A percentile compares a stretch with the other conserved stretches of the same genome.
Conservation (phyloP, 441 rosid genomes). For the Lepidium campestre region DNA sequence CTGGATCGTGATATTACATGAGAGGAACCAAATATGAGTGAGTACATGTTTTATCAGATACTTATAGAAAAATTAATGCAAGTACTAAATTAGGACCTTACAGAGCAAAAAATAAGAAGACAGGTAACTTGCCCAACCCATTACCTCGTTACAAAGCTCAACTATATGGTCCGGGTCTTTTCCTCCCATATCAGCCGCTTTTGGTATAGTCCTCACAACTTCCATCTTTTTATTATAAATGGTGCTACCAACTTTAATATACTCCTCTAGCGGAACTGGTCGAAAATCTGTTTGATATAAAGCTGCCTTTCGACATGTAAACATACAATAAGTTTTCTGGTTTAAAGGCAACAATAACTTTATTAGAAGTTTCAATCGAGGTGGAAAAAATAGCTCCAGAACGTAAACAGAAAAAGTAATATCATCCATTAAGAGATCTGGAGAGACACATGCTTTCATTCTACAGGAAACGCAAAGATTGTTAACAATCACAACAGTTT, state of each 20-base stretch:
- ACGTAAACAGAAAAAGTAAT: background rate
- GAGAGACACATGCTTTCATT: background rate
- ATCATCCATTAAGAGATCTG: constrained; percentile 3
- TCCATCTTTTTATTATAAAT: constrained; percentile 85
- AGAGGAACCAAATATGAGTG: constrained; percentile 10
- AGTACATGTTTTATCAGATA: background rate
- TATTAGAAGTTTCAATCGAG: background rate
- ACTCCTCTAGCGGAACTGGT: constrained; percentile 95
- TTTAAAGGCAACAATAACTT: background rate
- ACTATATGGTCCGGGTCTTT: constrained; percentile 97
- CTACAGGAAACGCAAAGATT: background rate
- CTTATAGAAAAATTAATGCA: background rate
- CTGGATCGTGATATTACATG: constrained; percentile 37
- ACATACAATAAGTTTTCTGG: constrained; percentile 12
- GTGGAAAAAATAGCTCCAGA: constrained; percentile 7
- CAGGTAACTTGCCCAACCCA: background rate
- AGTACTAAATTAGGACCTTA: constrained; percentile 8
- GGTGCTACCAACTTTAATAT: constrained; percentile 81
- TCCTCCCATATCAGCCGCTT: constrained; percentile 69
- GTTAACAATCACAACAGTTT: background rate
- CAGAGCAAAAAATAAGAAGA: background rate
- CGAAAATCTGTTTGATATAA: constrained; percentile 90
- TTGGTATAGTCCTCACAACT: constrained; percentile 66
- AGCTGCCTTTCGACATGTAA: constrained; percentile 66
- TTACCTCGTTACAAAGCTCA: constrained; percentile 91